Evolutionary conservation across 768 basidiomycete genomes (phyloP).

Genomic region (Sistotremastrum suecicum): DNA sequence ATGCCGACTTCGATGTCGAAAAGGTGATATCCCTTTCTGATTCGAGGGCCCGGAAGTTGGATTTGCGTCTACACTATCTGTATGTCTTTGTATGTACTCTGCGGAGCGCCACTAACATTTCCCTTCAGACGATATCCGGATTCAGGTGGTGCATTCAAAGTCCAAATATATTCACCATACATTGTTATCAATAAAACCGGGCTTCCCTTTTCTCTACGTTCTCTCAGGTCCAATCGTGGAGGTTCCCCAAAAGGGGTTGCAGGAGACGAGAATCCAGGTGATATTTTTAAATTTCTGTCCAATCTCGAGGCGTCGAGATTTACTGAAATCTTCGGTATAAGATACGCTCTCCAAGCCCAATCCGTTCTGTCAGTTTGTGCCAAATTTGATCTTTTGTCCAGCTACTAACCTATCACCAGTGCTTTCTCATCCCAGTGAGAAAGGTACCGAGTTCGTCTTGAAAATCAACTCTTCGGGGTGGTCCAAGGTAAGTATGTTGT

Average conservation of each 20-base stretch:
- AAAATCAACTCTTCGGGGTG: slow-evolving; percentile 70
- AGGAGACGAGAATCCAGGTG: slow-evolving; percentile 62
- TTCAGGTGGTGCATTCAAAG: slow-evolving; percentile 90
- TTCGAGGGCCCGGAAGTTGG: slow-evolving; percentile 55
- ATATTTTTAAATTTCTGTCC: slow-evolving; percentile 5
- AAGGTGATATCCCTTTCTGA: slow-evolving; percentile 60
- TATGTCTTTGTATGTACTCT: slow-evolving; percentile 24
- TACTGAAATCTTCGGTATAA: slow-evolving; percentile 11
- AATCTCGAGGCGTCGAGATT: slow-evolving; percentile 8
- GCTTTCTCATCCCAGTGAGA: slow-evolving; percentile 69
- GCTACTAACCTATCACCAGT: slow-evolving; percentile 30
- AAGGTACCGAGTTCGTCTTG: slow-evolving; percentile 74
- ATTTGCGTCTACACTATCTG: slow-evolving; percentile 83
- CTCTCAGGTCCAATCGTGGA: slow-evolving; percentile 44
- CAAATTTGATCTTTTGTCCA: neutral
- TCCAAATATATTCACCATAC: slow-evolving; percentile 87
- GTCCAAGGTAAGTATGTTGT: slow-evolving; percentile 55
- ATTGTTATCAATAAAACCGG: slow-evolving; percentile 88
- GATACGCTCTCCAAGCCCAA: slow-evolving; percentile 36
- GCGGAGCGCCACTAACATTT: neutral
- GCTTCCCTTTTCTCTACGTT: slow-evolving; percentile 62
- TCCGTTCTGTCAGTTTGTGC: slow-evolving; percentile 62
- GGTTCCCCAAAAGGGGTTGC: slow-evolving; percentile 65
- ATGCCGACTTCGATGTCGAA: slow-evolving; percentile 81
- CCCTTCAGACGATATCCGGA: slow-evolving; percentile 55